A percentile compares a stretch with the other conserved stretches of the same genome.
Conservation (phyloP, 129 eudicot species). For the Artemisia tridentata region DNA sequence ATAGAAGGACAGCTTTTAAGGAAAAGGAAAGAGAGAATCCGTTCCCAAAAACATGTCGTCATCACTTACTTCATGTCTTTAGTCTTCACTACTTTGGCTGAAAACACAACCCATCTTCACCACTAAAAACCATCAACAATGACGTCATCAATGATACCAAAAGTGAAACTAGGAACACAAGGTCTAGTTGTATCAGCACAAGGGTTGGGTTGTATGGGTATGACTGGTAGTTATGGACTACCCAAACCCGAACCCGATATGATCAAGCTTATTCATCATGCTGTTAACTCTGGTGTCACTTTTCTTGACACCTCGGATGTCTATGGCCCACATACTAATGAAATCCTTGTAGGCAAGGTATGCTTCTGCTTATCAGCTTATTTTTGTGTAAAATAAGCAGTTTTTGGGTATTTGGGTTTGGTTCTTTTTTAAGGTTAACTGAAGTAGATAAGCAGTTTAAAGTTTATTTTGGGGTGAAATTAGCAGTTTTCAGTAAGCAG, state of each 20-base stretch:
- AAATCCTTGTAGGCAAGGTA: conserved; percentile 47
- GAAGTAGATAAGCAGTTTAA: too few species aligned
- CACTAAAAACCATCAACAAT: background rate
- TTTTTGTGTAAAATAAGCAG: background rate
- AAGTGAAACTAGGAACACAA: conserved; percentile 43
- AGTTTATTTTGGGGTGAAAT: too few species aligned
- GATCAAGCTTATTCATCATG: conserved; percentile 44
- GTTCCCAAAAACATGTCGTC: too few species aligned
- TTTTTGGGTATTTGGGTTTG: too few species aligned
- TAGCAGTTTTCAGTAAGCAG: too few species aligned
- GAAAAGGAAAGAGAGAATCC: too few species aligned
- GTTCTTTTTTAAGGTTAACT: too few species aligned
- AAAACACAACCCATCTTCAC: too few species aligned
- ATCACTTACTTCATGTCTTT: too few species aligned
- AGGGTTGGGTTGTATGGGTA: conserved; percentile 54
- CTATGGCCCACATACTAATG: conserved; percentile 52
- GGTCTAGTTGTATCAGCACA: conserved; percentile 50
- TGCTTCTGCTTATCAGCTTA: background rate
- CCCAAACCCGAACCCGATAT: conserved; percentile 44
- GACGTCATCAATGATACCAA: conserved; percentile 19
- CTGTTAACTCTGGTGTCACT: conserved; percentile 39
- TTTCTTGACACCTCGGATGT: conserved; percentile 49
- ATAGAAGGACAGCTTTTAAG: too few species aligned
- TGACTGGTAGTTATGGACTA: conserved; percentile 38
- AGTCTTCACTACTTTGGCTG: too few species aligned